These are phyloP conservation scores for Eimeria nieschulzi DNA, from an alignment of 169 alveolate genomes.

Conservation along the genomic window DNA sequence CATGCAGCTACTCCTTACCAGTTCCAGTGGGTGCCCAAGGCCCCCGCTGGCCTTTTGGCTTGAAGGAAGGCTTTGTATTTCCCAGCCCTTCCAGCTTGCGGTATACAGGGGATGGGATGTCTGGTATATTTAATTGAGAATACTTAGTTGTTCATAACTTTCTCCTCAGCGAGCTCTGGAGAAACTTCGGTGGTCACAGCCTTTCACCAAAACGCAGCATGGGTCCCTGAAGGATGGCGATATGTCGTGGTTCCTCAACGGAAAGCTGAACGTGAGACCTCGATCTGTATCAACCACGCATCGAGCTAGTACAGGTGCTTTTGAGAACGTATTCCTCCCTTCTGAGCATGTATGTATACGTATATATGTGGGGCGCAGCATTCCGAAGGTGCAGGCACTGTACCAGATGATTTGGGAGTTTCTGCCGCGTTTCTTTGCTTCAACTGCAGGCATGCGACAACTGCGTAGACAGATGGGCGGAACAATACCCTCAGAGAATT, in stretches of 20 bases:
- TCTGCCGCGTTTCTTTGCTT: not conserved
- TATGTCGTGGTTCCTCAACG: constrained; percentile 90
- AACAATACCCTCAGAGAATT: constrained; percentile 84
- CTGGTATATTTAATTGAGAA: not conserved
- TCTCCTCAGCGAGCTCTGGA: constrained; percentile 62
- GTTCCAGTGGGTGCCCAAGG: too few relatives aligned
- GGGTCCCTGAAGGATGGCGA: constrained; percentile 82
- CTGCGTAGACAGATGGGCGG: constrained; percentile 95
- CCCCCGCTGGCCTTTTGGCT: too few relatives aligned
- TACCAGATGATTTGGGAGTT: not conserved
- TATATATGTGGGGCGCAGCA: not conserved
- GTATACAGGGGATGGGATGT: not conserved
- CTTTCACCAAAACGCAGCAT: constrained; percentile 78
- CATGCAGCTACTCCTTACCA: too few relatives aligned
- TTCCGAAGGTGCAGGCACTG: not conserved
- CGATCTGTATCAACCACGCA: not conserved
- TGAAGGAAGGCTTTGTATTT: not conserved
- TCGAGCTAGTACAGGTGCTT: not conserved
- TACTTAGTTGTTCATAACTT: not conserved
- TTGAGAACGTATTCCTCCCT: not conserved
- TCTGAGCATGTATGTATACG: not conserved
- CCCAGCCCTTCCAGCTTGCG: not conserved
- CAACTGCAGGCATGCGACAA: constrained; percentile 87
- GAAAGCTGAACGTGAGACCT: constrained; percentile 86
- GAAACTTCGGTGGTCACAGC: constrained; percentile 59